A percentile compares a stretch with the other conserved stretches of the same genome.
Evolutionary conservation across 2,329 filamentous ascomycete genomes (phyloP).

Genomic region (Zymoseptoria crescenta): DNA sequence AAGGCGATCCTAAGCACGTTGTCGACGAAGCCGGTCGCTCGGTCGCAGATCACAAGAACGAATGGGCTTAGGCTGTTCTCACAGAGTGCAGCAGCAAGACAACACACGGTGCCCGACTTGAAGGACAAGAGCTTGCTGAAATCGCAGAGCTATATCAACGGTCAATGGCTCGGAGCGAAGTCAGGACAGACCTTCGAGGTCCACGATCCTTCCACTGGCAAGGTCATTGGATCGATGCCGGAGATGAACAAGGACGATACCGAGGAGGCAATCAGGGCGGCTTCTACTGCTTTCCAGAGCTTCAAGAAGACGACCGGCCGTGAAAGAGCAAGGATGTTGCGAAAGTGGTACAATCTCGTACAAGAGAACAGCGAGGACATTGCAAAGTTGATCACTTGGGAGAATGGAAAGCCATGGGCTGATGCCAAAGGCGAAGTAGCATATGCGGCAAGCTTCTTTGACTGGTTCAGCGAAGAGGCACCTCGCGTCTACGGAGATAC

Average conservation of each 20-base stretch:
- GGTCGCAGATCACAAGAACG: slow-evolving; percentile 17
- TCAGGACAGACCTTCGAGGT: slow-evolving; percentile 92
- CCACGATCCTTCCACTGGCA: slow-evolving; percentile 73
- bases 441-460: slow-evolving; percentile 68
- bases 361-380: slow-evolving; percentile 71
- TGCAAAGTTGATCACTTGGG: slow-evolving; percentile 76
- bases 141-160: slow-evolving; percentile 78
- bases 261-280: slow-evolving; percentile 74
- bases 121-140: slow-evolving; percentile 62
- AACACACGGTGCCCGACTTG: slow-evolving; percentile 28
- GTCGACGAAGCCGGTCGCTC: slow-evolving; percentile 12
- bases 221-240: slow-evolving; percentile 72
- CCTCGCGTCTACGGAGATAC: slow-evolving; percentile 63
- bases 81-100: slow-evolving; percentile 7
- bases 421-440: slow-evolving; percentile 65
- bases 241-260: slow-evolving; percentile 77
- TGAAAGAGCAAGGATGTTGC: slow-evolving; percentile 64
- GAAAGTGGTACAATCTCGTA: slow-evolving; percentile 76
- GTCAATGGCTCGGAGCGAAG: slow-evolving; percentile 78
- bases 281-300: slow-evolving; percentile 62
- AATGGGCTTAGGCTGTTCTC: slow-evolving; percentile 17
- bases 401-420: slow-evolving; percentile 77
- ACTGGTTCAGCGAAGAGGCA: slow-evolving; percentile 77
- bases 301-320: slow-evolving; percentile 68
- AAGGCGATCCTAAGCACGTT: slow-evolving; percentile 17